These are phyloP conservation scores for Lecanicillium sp. DNA, from an alignment of 2,329 filamentous ascomycete genomes.

Conservation along the genomic window DNA sequence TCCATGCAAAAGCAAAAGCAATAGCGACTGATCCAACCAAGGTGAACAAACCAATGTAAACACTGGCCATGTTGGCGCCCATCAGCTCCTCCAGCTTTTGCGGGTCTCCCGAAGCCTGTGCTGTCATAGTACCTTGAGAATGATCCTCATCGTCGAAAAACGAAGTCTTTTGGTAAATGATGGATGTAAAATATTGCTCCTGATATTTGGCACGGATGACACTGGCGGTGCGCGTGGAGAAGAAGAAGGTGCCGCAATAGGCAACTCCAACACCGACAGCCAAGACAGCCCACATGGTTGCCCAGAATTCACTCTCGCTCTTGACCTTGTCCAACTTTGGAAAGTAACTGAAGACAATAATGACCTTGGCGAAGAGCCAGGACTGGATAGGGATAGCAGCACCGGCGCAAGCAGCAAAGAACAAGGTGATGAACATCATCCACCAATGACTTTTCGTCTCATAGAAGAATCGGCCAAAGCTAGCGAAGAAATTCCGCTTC, in stretches of 20 bases:
- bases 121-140: constrained; percentile 51
- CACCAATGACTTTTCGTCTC: constrained; percentile 47
- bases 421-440: constrained; percentile 39
- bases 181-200: constrained; percentile 51
- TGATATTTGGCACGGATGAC: constrained; percentile 46
- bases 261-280: constrained; percentile 43
- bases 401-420: constrained; percentile 36
- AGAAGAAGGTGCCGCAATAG: constrained; percentile 36
- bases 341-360: constrained; percentile 38
- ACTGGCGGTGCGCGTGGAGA: constrained; percentile 37
- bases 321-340: constrained; percentile 22
- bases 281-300: constrained; percentile 56
- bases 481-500: constrained; percentile 38
- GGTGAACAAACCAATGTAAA: constrained; percentile 56
- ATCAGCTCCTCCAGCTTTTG: constrained; percentile 55
- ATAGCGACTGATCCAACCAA: constrained; percentile 58
- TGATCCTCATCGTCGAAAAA: constrained; percentile 56
- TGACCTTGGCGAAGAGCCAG: constrained; percentile 46
- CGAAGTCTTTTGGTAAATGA: constrained; percentile 50
- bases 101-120: constrained; percentile 47
- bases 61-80: constrained; percentile 55
- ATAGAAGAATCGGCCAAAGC: constrained; percentile 48
- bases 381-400: constrained; percentile 43
- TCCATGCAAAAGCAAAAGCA: constrained; percentile 69
- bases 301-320: constrained; percentile 50